These are phyloP conservation scores for Pleurotus giganteus DNA, from an alignment of 768 basidiomycete species.

Conservation along the genomic window DNA sequence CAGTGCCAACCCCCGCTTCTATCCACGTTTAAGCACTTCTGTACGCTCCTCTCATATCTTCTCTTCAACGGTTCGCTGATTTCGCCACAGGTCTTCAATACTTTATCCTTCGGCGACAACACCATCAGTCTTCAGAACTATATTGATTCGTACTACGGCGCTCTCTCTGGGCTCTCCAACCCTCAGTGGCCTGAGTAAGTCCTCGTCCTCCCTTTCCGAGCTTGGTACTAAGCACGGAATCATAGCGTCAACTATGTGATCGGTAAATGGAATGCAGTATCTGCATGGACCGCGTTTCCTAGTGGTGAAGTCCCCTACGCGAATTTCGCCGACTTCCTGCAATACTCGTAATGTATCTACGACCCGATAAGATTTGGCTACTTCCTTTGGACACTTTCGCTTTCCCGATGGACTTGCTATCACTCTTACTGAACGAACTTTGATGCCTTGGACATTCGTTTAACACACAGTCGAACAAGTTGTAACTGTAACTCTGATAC, in stretches of 20 bases:
- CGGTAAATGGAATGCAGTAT: conserved; percentile 10
- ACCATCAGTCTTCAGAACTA: conserved; percentile 11
- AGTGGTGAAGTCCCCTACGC: conserved; percentile 7
- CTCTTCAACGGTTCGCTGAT: background rate
- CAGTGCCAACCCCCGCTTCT: conserved; percentile 10
- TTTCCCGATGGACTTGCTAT: background rate
- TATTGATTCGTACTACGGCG: conserved; percentile 14
- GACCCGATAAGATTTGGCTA: background rate
- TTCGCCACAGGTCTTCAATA: conserved; percentile 8
- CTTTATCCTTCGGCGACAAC: background rate
- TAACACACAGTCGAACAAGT: background rate
- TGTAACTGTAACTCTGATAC: background rate
- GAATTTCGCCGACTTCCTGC: conserved; percentile 13
- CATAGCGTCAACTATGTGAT: conserved; percentile 8
- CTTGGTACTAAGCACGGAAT: background rate
- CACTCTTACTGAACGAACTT: background rate
- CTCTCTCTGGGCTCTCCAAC: conserved; percentile 7
- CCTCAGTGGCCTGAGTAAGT: conserved; percentile 14
- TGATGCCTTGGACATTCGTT: background rate
- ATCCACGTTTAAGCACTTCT: conserved; percentile 10
- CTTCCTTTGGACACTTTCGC: background rate
- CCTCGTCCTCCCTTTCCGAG: no score
- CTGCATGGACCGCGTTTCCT: conserved; percentile 8
- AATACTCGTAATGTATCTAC: conserved; percentile 8
- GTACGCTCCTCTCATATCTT: background rate